phyloP scores from a whole-genome alignment of 1,284 basidiomycete genomes.

The Kalmanozyma brasiliensis region DNA sequence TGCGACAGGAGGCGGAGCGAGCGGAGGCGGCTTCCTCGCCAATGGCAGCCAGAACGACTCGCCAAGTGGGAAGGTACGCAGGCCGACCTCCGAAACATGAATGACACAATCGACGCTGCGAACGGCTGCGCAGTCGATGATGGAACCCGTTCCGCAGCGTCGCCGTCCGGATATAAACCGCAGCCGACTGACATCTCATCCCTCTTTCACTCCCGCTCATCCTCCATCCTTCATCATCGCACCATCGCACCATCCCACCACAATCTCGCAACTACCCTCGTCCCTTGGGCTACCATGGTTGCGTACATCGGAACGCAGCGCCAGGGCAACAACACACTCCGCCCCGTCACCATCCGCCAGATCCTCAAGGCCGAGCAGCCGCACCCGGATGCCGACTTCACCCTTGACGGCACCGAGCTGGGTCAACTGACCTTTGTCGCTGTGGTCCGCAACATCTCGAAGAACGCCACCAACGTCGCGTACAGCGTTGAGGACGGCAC shows the following conservation, averaged over 20 bases:
- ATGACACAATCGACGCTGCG: neutral
- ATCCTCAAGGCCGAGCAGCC: conserved; percentile 80
- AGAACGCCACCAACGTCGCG: conserved; percentile 82
- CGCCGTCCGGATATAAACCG: conserved; percentile 1
- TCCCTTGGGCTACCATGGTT: conserved; percentile 3
- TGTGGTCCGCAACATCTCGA: conserved; percentile 77
- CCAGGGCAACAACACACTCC: conserved; percentile 70
- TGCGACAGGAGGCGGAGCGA: conserved; percentile 50
- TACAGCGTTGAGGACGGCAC: conserved; percentile 90
- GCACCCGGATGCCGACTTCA: conserved; percentile 88
- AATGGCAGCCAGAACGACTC: conserved; percentile 48
- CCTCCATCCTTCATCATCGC: neutral
- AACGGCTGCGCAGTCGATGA: neutral
- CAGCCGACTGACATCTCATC: conserved; percentile 2
- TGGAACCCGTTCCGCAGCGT: neutral
- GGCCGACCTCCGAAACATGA: too few relatives aligned
- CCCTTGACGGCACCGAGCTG: conserved; percentile 81
- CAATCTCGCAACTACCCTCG: neutral
- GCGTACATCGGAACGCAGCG: conserved; percentile 19
- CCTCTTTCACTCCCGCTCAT: neutral
- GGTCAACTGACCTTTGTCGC: conserved; percentile 86
- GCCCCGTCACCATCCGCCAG: conserved; percentile 87
- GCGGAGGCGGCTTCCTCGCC: conserved; percentile 54
- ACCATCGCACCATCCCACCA: neutral
- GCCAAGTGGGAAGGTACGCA: conserved; percentile 43